phyloP scores from a whole-genome alignment of 108 stramenopile species.

The Skeletonema marinoi region DNA sequence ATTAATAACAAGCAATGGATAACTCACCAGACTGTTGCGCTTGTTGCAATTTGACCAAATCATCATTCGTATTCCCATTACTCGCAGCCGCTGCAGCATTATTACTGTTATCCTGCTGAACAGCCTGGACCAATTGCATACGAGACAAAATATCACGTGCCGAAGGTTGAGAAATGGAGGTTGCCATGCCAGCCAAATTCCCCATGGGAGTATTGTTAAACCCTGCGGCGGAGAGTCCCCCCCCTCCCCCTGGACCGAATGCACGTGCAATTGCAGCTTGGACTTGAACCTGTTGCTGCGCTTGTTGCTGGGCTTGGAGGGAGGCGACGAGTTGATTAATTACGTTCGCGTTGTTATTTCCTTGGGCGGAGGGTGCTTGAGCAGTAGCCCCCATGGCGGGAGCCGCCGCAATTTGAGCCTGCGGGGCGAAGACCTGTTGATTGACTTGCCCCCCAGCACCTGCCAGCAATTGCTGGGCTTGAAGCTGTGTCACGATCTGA shows the following conservation, averaged over 20 bases:
- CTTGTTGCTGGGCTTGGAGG: constrained; percentile 39
- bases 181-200: background rate
- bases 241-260: constrained; percentile 23
- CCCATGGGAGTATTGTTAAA: background rate
- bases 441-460: background rate
- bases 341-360: constrained; percentile 9
- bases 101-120: background rate
- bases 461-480: background rate
- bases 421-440: background rate
- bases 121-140: constrained; percentile 25
- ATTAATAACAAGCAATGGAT: background rate
- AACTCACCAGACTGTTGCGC: background rate
- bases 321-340: constrained; percentile 40
- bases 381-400: background rate
- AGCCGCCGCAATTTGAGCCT: background rate
- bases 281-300: constrained; percentile 37
- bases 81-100: constrained; percentile 5
- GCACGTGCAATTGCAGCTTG: constrained; percentile 33
- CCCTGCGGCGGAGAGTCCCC: background rate
- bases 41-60: constrained; percentile 24
- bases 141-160: constrained; percentile 20
- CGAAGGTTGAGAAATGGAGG: background rate
- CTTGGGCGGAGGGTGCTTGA: background rate
- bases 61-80: constrained; percentile 3
- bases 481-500: background rate